These are phyloP conservation scores for Ogataea methanolica DNA, from an alignment of 805 yeast genomes.

Conservation along the genomic window DNA sequence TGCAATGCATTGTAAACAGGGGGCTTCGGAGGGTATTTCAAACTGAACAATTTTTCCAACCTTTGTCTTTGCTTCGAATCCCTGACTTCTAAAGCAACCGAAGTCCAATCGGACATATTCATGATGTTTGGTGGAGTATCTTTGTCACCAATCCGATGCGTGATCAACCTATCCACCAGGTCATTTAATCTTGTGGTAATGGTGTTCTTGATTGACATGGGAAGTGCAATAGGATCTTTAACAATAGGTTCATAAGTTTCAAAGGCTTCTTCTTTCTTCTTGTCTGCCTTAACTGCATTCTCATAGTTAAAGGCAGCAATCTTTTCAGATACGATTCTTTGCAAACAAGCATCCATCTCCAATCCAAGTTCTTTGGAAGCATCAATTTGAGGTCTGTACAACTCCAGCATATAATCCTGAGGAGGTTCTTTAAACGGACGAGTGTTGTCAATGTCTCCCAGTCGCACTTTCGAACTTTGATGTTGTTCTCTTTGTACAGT, in stretches of 20 bases:
- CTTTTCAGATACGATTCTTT: slow-evolving; percentile 7
- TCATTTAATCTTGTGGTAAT: slow-evolving; percentile 14
- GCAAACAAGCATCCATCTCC: slow-evolving; percentile 21
- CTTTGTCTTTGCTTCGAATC: neutral
- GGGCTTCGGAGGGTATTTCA: slow-evolving; percentile 4
- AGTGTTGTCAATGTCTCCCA: neutral
- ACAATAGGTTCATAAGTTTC: slow-evolving; percentile 14
- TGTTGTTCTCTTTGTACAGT: neutral
- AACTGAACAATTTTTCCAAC: slow-evolving; percentile 9
- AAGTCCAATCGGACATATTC: neutral
- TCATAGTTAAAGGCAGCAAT: slow-evolving; percentile 3
- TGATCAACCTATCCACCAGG: slow-evolving; percentile 16
- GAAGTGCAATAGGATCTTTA: slow-evolving; percentile 21
- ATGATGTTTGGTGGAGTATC: neutral
- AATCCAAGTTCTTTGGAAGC: slow-evolving; percentile 12
- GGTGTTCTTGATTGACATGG: slow-evolving; percentile 8
- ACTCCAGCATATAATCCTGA: slow-evolving; percentile 8
- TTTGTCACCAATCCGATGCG: neutral
- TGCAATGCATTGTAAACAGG: neutral
- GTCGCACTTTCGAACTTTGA: neutral
- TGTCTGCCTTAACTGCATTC: slow-evolving; percentile 3
- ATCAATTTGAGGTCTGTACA: slow-evolving; percentile 6
- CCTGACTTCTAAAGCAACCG: neutral
- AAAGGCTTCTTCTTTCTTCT: neutral
- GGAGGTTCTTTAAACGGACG: slow-evolving; percentile 7